phyloP scores from a whole-genome alignment of 2,329 filamentous ascomycete genomes.

The Gliomastix tumulicola region DNA sequence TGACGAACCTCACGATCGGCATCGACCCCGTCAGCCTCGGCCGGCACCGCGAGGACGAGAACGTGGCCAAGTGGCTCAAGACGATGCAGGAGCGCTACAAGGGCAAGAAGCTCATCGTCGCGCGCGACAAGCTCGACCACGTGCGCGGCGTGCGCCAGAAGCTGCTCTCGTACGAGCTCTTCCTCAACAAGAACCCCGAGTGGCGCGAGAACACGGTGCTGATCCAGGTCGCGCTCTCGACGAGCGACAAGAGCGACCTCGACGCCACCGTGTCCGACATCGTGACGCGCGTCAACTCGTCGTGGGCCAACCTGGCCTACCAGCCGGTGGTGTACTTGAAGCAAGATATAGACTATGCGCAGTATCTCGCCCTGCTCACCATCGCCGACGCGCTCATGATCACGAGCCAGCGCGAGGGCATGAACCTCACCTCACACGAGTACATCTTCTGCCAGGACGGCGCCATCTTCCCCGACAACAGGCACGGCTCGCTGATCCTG shows the following conservation, averaged over 20 bases:
- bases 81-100: slow-evolving; percentile 78
- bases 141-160: slow-evolving; percentile 92
- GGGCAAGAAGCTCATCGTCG: slow-evolving; percentile 85
- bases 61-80: slow-evolving; percentile 72
- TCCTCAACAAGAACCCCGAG: slow-evolving; percentile 87
- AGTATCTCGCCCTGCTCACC: slow-evolving; percentile 86
- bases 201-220: slow-evolving; percentile 84
- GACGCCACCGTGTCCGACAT: slow-evolving; percentile 89
- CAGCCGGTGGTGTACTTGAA: slow-evolving; percentile 91
- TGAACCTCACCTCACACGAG: slow-evolving; percentile 95
- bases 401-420: slow-evolving; percentile 89
- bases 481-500: slow-evolving; percentile 81
- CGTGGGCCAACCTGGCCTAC: slow-evolving; percentile 83
- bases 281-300: slow-evolving; percentile 87
- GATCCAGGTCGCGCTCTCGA: slow-evolving; percentile 89
- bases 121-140: slow-evolving; percentile 88
- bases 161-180: slow-evolving; percentile 84
- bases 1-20: slow-evolving; percentile 78
- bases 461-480: slow-evolving; percentile 59
- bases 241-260: slow-evolving; percentile 79
- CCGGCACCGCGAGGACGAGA: slow-evolving; percentile 60
- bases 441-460: slow-evolving; percentile 93
- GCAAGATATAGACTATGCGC: slow-evolving; percentile 87
- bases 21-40: slow-evolving; percentile 77
- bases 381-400: slow-evolving; percentile 92